A percentile compares a stretch with the other conserved stretches of the same genome.
Evolutionary conservation across 768 basidiomycete genomes (phyloP).

Genomic region (Candolleomyces eurysporus): DNA sequence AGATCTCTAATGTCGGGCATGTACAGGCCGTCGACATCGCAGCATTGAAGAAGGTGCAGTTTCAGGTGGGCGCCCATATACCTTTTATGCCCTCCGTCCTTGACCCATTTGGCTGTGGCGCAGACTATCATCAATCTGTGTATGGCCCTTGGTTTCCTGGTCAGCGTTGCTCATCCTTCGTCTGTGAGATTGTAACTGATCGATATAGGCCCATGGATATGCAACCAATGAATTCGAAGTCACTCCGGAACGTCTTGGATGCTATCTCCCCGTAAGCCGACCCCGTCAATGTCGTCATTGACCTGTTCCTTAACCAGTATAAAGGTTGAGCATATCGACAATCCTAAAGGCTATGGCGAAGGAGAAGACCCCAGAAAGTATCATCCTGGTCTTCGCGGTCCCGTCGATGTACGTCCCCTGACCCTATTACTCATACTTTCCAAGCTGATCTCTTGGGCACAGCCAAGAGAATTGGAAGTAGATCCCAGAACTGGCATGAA

Average conservation of each 20-base stretch:
- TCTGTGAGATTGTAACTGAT: neutral
- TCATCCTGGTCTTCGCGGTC: slow-evolving; percentile 73
- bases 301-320: neutral
- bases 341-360: slow-evolving; percentile 86
- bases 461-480: slow-evolving; percentile 82
- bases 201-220: slow-evolving; percentile 68
- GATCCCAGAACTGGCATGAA: slow-evolving; percentile 91
- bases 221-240: slow-evolving; percentile 87
- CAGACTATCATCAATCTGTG: slow-evolving; percentile 85
- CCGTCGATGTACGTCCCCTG: slow-evolving; percentile 60
- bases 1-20: neutral
- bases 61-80: slow-evolving; percentile 48
- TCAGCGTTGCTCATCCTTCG: slow-evolving; percentile 24
- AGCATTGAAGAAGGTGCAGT: slow-evolving; percentile 66
- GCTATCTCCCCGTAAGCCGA: slow-evolving; percentile 72
- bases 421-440: slow-evolving; percentile 4
- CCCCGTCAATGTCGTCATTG: neutral
- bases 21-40: slow-evolving; percentile 78
- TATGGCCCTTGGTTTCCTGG: slow-evolving; percentile 91
- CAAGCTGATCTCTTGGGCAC: neutral
- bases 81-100: neutral
- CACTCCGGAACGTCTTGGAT: slow-evolving; percentile 75
- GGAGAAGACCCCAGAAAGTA: slow-evolving; percentile 81
- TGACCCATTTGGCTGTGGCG: slow-evolving; percentile 3
- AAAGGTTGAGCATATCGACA: slow-evolving; percentile 86